phyloP scores from a whole-genome alignment of 2,329 filamentous ascomycete genomes.

The Mariannaea elegans region DNA sequence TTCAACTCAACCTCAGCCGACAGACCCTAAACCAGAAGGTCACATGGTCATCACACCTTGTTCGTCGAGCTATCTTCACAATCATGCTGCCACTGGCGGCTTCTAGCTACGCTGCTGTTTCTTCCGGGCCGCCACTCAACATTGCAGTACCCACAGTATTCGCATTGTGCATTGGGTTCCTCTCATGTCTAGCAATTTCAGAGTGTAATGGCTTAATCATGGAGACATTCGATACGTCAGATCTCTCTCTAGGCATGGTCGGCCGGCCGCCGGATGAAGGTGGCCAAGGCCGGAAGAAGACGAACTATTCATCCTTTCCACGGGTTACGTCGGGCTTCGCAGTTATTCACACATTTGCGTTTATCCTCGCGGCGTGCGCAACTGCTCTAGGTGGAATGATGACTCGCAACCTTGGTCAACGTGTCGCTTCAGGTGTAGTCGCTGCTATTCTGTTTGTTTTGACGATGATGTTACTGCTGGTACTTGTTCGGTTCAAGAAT shows the following conservation, averaged over 20 bases:
- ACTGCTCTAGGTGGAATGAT: slow-evolving; percentile 75
- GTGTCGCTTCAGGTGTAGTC: slow-evolving; percentile 73
- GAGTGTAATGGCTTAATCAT: slow-evolving; percentile 82
- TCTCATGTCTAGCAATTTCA: slow-evolving; percentile 76
- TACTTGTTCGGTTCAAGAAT: slow-evolving; percentile 71
- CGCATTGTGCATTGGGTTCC: slow-evolving; percentile 72
- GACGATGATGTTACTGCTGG: slow-evolving; percentile 68
- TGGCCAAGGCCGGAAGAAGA: slow-evolving; percentile 55
- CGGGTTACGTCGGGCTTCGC: slow-evolving; percentile 77
- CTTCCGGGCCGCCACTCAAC: slow-evolving; percentile 67
- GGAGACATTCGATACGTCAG: slow-evolving; percentile 84
- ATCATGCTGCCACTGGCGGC: slow-evolving; percentile 72
- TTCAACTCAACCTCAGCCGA: slow-evolving; percentile 68
- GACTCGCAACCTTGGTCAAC: slow-evolving; percentile 72
- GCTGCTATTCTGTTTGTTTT: slow-evolving; percentile 72
- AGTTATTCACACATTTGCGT: slow-evolving; percentile 73
- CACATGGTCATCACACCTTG: slow-evolving; percentile 76
- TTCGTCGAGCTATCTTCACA: slow-evolving; percentile 74
- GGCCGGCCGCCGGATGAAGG: slow-evolving; percentile 58
- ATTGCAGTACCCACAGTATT: slow-evolving; percentile 73
- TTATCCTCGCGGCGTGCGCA: slow-evolving; percentile 73
- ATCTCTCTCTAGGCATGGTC: slow-evolving; percentile 77
- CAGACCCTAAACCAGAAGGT: slow-evolving; percentile 72
- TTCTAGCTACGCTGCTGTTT: slow-evolving; percentile 73
- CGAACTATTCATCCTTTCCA: slow-evolving; percentile 80